A percentile compares a stretch with the other conserved stretches of the same genome.
Conservation (phyloP, 1,284 basidiomycete genomes). For the Coriolopsis trogii region DNA sequence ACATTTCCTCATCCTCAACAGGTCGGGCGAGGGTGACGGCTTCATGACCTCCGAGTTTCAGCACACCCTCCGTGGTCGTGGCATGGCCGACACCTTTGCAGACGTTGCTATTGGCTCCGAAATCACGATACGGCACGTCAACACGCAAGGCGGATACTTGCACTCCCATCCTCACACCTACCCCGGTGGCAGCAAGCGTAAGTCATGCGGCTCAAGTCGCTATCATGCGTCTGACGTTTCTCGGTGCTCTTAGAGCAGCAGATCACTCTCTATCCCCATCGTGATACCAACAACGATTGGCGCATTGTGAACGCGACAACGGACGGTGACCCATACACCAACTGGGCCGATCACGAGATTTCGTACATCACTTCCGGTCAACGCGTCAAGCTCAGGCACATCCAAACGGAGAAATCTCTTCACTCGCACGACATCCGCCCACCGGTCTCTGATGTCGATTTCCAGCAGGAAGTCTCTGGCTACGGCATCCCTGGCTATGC, state of each 20-base stretch:
- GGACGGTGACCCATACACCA: conserved; percentile 50
- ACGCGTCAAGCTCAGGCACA: conserved; percentile 86
- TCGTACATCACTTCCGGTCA: conserved; percentile 67
- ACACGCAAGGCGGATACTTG: conserved; percentile 97
- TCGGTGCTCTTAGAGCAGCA: conserved; percentile 78
- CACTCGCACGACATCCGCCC: conserved; percentile 96
- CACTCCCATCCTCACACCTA: conserved; percentile 94
- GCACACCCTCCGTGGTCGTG: conserved; percentile 89
- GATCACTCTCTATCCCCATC: conserved; percentile 96
- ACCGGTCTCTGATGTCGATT: conserved; percentile 97
- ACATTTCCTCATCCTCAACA: conserved; percentile 88
- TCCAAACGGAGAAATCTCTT: conserved; percentile 81
- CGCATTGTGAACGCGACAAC: conserved; percentile 31
- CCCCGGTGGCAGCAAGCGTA: conserved; percentile 85
- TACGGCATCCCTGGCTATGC: conserved; percentile 89
- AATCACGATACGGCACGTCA: conserved; percentile 86
- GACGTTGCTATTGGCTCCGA: conserved; percentile 89
- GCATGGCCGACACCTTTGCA: conserved; percentile 92
- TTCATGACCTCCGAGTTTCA: conserved; percentile 99
- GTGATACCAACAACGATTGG: conserved; percentile 44
- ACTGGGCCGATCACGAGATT: conserved; percentile 63
- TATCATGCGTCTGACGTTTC: background rate
- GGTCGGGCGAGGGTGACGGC: conserved; percentile 94
- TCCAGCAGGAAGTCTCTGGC: conserved; percentile 97
- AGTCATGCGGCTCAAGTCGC: conserved; percentile 29